Evolutionary conservation across 306 rosid species (phyloP), one percentile per base, ranked within the genome.

Genomic region (Dryas octopetala): DNA sequence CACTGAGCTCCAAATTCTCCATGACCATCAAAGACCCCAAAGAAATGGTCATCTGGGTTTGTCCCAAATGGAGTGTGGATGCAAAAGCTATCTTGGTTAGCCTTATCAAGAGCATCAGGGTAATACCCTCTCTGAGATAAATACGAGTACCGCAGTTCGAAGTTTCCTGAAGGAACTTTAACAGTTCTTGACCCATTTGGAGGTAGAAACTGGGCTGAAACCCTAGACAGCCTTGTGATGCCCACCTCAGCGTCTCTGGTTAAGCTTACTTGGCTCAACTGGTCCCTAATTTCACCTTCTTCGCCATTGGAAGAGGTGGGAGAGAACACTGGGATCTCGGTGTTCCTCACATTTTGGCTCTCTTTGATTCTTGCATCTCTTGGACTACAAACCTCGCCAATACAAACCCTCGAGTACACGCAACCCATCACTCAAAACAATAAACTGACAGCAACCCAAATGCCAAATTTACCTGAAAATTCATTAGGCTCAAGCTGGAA

Each of bases 61-160:
- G 88, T 82, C 7, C 99, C 99, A 26, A 92, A 90, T 0, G 98
- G 99, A 0, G 96, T 96, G 77, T 96, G 97, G 70, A 96, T 92
- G 77, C 97, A 90, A 74, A 92, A 96, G 75, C 99, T 96, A 68
- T 92, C 99, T 72, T 96, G 99, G 77, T 96, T 96, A 0, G 98
- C 98, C 84, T 96, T 96, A 78, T 96, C 99, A 1, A 96, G 91
- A 19, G 99, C 98, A 80, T 96, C 98, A 1, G 99, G 99, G 80
- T 96, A 96, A 70, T 89, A 96, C 9, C 99, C 99, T 50, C 99
- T 79, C 75, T 96, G 99, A 0, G 99, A 96, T 53, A 96, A 63
- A 50, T 82, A 96, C 2, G 98, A 92, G 67, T 90, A 96, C 3
- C 85, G 80, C 46, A 96, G 74, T 68, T 96, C 96, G 44, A 79